Base-by-base conservation (phyloP, 805 yeast genomes). In the Hanseniaspora meyeri region DNA sequence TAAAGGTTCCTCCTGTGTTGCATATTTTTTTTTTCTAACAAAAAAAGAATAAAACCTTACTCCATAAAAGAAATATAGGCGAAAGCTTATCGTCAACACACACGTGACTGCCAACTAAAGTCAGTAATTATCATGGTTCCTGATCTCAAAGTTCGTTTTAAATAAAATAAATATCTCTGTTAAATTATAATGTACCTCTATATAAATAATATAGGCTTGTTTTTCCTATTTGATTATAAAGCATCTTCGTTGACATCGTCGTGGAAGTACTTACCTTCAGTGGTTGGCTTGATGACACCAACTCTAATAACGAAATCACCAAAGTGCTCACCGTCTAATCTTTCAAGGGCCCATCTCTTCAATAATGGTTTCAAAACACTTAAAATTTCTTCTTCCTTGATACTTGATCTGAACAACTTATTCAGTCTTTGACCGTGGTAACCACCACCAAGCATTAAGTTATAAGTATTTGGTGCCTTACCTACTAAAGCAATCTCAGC, bases 401-500 rank as follows among this genome's bases (percentile, higher is more conserved):
- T 81, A 32, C 95, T 87, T 61, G 88, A 84, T 65, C 87, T 78
- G 76, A 80, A 91, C 56, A 91, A 78, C 74, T 91, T 91, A 75
- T 91, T 91, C 63, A 91, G 72, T 68, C 97, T 81, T 70, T 89
- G 85, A 59, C 97, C 97, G 65, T 84, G 84, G 71, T 85, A 90
- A 42, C 96, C 96, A 67, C 97, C 97, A 63, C 97, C 97, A 62
- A 91, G 77, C 87, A 90, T 77, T 71, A 91, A 77, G 71, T 91
- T 91, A 72, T 91, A 91, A 17, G 95, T 89, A 53, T 95, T 95
- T 61, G 78, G 81, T 0, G 97, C 96, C 70, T 91, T 91, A 69
- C 97, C 97, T 58, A 91, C 95, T 59, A 89, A 77, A 0, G 97
- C 97, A 58, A 91, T 81, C 70, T 91, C 97, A 4, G 97, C 97